Evolutionary conservation across 2,329 filamentous ascomycete species (phyloP).

Genomic region (Arthroderma sp.): DNA sequence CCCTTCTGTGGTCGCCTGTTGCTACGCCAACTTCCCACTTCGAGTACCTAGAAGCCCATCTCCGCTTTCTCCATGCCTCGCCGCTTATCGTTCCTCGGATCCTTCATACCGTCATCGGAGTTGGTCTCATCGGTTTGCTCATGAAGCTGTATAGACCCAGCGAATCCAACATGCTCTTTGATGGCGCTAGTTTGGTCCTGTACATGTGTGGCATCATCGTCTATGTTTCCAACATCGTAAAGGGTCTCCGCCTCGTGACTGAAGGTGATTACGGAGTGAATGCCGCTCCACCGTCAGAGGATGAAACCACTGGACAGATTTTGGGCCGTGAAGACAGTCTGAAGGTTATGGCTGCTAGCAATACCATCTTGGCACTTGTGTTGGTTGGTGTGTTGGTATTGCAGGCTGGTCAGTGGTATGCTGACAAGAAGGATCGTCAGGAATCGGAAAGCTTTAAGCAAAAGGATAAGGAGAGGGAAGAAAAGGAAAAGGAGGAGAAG

Average conservation of each 20-base stretch:
- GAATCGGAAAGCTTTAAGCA: slow-evolving; percentile 56
- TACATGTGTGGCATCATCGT: slow-evolving; percentile 81
- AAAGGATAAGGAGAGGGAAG: slow-evolving; percentile 36
- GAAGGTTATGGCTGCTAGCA: slow-evolving; percentile 81
- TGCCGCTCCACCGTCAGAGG: slow-evolving; percentile 14
- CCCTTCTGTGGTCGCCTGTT: slow-evolving; percentile 33
- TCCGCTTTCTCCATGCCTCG: slow-evolving; percentile 79
- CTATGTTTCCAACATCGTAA: slow-evolving; percentile 93
- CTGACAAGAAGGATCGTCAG: slow-evolving; percentile 79
- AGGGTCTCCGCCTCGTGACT: slow-evolving; percentile 74
- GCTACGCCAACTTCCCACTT: slow-evolving; percentile 49
- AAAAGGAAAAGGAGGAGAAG: slow-evolving; percentile 10
- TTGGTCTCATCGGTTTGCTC: slow-evolving; percentile 80
- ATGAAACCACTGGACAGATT: slow-evolving; percentile 39
- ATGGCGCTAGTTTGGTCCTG: slow-evolving; percentile 56
- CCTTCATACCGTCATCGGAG: slow-evolving; percentile 80
- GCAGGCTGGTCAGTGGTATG: slow-evolving; percentile 97
- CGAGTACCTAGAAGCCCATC: slow-evolving; percentile 74
- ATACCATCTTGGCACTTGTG: slow-evolving; percentile 89
- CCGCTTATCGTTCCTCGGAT: slow-evolving; percentile 86
- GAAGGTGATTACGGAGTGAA: slow-evolving; percentile 50
- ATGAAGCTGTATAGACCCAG: slow-evolving; percentile 88
- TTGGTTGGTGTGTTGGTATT: slow-evolving; percentile 81
- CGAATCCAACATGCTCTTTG: slow-evolving; percentile 93
- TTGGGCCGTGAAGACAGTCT: slow-evolving; percentile 78